These are phyloP conservation scores for Chimonanthus praecox DNA, from an alignment of 164 flowering plant genomes.

Conservation along the genomic window DNA sequence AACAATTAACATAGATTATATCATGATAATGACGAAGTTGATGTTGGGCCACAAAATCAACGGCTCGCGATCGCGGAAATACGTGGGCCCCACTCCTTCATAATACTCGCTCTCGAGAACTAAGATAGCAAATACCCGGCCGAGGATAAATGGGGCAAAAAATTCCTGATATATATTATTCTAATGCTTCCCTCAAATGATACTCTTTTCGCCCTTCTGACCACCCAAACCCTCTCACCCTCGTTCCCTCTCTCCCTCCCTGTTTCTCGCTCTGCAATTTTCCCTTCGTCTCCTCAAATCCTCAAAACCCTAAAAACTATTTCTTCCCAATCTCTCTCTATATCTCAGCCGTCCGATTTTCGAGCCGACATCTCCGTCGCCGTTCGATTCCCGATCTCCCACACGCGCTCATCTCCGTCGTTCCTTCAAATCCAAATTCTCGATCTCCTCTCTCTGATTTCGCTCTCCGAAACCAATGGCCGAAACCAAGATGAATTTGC, in stretches of 20 bases:
- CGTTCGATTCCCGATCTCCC: background rate
- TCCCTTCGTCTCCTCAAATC: background rate
- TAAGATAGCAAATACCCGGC: background rate
- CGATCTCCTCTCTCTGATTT: conserved; percentile 2
- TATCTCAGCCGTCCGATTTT: background rate
- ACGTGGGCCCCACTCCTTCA: background rate
- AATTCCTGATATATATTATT: background rate
- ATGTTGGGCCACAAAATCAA: too few relatives aligned
- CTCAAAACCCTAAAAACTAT: conserved; percentile 1
- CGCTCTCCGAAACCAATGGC: conserved; percentile 33
- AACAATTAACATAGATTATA: too few relatives aligned
- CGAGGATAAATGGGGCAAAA: background rate
- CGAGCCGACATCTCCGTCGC: background rate
- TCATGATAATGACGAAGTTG: too few relatives aligned
- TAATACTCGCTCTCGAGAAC: background rate
- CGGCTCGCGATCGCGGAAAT: too few relatives aligned
- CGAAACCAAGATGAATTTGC: conserved; percentile 61
- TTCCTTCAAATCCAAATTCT: background rate
- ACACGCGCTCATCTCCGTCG: background rate
- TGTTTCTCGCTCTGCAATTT: background rate
- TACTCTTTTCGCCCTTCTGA: conserved; percentile 29
- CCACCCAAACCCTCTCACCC: conserved; percentile 46
- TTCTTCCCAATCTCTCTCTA: background rate
- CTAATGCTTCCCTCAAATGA: background rate
- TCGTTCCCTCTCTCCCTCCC: conserved; percentile 3